Evolutionary conservation across 768 basidiomycete species (phyloP).

Genomic region (Collybia nuda): DNA sequence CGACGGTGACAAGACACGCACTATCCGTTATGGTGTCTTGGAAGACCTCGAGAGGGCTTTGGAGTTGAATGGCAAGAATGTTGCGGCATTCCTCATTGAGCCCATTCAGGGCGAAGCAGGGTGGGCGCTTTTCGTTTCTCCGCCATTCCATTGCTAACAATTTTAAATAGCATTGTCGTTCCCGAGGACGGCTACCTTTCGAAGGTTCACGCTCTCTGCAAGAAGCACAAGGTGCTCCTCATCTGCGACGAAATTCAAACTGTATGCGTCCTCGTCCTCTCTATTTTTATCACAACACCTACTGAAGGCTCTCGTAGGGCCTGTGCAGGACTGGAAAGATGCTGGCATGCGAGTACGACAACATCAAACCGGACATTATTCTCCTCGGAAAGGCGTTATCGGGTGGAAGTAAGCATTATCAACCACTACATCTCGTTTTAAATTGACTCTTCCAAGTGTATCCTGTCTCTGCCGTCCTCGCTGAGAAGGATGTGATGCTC

Average conservation of each 20-base stretch:
- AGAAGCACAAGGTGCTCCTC: constrained; percentile 89
- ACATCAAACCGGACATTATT: constrained; percentile 87
- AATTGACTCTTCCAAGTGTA: constrained; percentile 56
- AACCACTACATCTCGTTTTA: not conserved
- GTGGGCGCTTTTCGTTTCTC: constrained; percentile 39
- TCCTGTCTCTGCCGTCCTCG: constrained; percentile 93
- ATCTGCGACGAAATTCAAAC: constrained; percentile 99
- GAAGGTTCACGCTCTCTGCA: constrained; percentile 79
- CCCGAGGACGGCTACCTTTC: constrained; percentile 86
- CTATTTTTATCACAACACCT: not conserved
- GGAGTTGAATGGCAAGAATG: constrained; percentile 73
- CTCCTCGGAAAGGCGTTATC: constrained; percentile 96
- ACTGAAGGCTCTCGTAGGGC: constrained; percentile 46
- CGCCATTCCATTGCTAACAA: constrained; percentile 3
- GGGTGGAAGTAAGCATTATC: constrained; percentile 72
- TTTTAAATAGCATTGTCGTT: constrained; percentile 73
- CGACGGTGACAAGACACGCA: constrained; percentile 48
- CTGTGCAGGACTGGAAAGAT: constrained; percentile 92
- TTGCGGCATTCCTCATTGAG: constrained; percentile 94
- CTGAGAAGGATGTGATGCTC: constrained; percentile 90
- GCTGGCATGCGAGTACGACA: constrained; percentile 87
- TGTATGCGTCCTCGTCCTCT: constrained; percentile 37
- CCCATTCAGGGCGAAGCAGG: constrained; percentile 99
- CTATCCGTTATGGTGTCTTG: constrained; percentile 82
- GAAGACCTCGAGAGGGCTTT: constrained; percentile 83